Conservation (phyloP, 179 eudicot genomes). For the Silene coronaria region DNA sequence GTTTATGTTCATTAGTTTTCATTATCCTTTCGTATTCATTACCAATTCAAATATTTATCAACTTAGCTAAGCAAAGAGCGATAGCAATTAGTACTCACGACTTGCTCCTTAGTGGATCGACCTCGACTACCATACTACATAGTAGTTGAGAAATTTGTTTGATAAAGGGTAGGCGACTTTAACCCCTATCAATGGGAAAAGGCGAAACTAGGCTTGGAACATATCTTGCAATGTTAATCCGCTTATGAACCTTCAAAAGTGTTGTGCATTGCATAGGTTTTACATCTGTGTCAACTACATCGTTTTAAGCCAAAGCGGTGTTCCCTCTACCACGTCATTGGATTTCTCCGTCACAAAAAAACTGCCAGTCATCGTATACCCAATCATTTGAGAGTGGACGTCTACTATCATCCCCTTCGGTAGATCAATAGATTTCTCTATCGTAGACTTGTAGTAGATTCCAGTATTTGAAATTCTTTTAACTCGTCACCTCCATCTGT, state of each 20-base stretch:
- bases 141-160: too few relatives aligned
- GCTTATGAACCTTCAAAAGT: background rate
- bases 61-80: too few relatives aligned
- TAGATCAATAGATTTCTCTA: background rate
- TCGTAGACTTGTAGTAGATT: background rate
- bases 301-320: background rate
- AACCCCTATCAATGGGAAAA: background rate
- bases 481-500: background rate
- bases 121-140: too few relatives aligned
- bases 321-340: background rate
- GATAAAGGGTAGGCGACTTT: too few relatives aligned
- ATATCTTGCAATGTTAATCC: background rate
- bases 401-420: background rate
- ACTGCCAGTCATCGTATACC: background rate
- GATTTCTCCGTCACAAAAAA: background rate
- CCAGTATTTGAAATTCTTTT: too few relatives aligned
- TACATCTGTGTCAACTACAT: conserved; percentile 12
- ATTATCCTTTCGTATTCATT: too few relatives aligned
- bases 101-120: too few relatives aligned
- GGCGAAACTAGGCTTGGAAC: conserved; percentile 19
- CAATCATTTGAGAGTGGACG: background rate
- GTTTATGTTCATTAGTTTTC: too few relatives aligned
- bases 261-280: conserved; percentile 3
- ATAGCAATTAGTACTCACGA: too few relatives aligned
- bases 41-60: too few relatives aligned